Percentiles rank a stretch among this genome's conserved stretches.
Evolutionary conservation across 805 yeast species (phyloP).

Genomic region (Metschnikowia bowlesiae): DNA sequence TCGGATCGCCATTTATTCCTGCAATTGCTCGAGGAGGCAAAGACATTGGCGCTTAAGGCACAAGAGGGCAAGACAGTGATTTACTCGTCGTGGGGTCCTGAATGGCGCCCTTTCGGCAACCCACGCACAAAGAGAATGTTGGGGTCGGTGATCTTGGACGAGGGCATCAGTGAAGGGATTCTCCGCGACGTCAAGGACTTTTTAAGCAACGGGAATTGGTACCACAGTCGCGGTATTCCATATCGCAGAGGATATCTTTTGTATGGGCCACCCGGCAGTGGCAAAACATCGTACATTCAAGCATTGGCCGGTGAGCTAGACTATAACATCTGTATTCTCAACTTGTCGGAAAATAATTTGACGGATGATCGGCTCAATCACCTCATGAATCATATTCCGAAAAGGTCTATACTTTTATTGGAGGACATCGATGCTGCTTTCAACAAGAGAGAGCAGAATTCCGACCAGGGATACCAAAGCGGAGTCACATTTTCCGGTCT

Average conservation of each 20-base stretch:
- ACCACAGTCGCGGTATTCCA: constrained; percentile 94
- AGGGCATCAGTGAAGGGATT: constrained; percentile 63
- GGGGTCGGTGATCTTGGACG: constrained; percentile 82
- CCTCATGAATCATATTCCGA: constrained; percentile 93
- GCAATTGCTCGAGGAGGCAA: constrained; percentile 77
- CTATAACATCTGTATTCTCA: constrained; percentile 90
- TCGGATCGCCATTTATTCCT: constrained; percentile 69
- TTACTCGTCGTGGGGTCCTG: constrained; percentile 95
- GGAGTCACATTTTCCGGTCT: constrained; percentile 96
- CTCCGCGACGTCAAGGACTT: constrained; percentile 76
- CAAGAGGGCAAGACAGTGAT: constrained; percentile 93
- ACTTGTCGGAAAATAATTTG: constrained; percentile 82
- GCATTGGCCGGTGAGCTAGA: constrained; percentile 96
- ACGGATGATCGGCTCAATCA: constrained; percentile 95
- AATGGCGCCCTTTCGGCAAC: constrained; percentile 97
- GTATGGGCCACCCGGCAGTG: constrained; percentile 97
- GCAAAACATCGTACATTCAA: constrained; percentile 93
- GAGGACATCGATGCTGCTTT: constrained; percentile 98
- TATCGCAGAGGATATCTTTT: constrained; percentile 90
- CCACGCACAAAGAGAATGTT: constrained; percentile 83
- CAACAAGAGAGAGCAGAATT: constrained; percentile 68
- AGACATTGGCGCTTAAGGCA: constrained; percentile 69
- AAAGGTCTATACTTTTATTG: constrained; percentile 73
- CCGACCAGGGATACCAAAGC: constrained; percentile 72
- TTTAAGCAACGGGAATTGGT: constrained; percentile 80